Percentiles rank a stretch among this genome's conserved stretches.
Conservation (phyloP, 805 yeast species). For the Cyberlindnera petersonii region DNA sequence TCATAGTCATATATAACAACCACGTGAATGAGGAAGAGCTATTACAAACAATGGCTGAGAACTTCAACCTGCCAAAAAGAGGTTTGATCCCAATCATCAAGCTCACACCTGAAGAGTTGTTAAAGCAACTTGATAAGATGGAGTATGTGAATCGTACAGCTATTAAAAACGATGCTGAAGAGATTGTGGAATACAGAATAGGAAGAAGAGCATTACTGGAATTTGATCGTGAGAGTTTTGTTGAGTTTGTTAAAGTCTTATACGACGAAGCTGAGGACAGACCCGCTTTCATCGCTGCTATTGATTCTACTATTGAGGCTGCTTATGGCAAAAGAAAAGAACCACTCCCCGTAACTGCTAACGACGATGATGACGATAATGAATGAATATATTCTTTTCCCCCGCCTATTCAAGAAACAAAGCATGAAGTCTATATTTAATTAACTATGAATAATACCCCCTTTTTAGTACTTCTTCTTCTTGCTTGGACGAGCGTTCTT, state of each 20-base stretch:
- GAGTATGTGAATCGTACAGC: constrained; percentile 25
- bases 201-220: constrained; percentile 30
- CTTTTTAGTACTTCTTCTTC: constrained; percentile 17
- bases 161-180: constrained; percentile 22
- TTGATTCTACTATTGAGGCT: constrained; percentile 17
- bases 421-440: background rate
- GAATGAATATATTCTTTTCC: too few species aligned
- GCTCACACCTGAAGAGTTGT: constrained; percentile 18
- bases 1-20: constrained; percentile 25
- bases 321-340: constrained; percentile 15
- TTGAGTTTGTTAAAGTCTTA: constrained; percentile 21
- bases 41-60: constrained; percentile 35
- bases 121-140: constrained; percentile 24
- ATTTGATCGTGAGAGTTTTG: constrained; percentile 25
- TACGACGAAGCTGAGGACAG: constrained; percentile 22
- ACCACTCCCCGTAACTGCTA: background rate
- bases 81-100: constrained; percentile 12
- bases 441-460: background rate
- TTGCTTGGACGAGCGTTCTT: constrained; percentile 81
- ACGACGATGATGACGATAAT: background rate
- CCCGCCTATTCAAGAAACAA: too few species aligned
- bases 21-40: constrained; percentile 39
- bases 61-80: constrained; percentile 28
- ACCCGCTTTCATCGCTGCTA: constrained; percentile 14
- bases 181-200: constrained; percentile 27